These are phyloP conservation scores for Datisca glomerata DNA, from an alignment of 306 rosid genomes.

Conservation along the genomic window DNA sequence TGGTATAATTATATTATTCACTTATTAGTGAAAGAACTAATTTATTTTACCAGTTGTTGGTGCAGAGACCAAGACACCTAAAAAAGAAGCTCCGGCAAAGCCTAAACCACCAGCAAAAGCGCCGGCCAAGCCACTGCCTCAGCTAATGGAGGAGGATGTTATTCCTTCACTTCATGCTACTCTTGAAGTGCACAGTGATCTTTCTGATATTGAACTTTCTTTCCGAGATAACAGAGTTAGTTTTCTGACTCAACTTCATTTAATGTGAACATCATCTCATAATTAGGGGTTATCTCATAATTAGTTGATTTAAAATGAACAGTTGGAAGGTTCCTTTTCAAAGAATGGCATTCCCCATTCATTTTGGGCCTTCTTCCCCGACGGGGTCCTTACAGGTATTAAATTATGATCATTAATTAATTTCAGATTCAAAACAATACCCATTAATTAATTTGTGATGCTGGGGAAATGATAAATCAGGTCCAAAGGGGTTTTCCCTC, in stretches of 20 bases:
- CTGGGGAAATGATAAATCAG: slow-evolving; percentile 20
- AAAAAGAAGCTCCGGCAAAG: slow-evolving; percentile 48
- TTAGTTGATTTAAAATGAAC: slow-evolving; percentile 6
- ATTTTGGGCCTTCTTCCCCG: slow-evolving; percentile 90
- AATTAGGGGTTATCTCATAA: too few species aligned
- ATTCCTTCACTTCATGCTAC: slow-evolving; percentile 66
- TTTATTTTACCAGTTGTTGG: slow-evolving; percentile 28
- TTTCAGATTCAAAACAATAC: not conserved
- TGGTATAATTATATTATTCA: not conserved
- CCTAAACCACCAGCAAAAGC: slow-evolving; percentile 67
- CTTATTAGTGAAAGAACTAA: slow-evolving; percentile 2
- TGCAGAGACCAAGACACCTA: slow-evolving; percentile 37
- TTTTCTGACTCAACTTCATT: too few species aligned
- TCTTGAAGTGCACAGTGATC: slow-evolving; percentile 56
- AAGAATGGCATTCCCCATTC: slow-evolving; percentile 49
- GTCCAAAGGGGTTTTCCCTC: slow-evolving; percentile 85
- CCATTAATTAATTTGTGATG: not conserved
- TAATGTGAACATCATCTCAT: too few species aligned
- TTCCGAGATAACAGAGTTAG: slow-evolving; percentile 67
- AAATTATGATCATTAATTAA: not conserved
- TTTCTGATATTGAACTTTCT: slow-evolving; percentile 50
- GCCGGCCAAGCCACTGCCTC: slow-evolving; percentile 52
- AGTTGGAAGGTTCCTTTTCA: slow-evolving; percentile 83
- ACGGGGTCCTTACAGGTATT: slow-evolving; percentile 55
- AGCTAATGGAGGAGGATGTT: slow-evolving; percentile 88